Evolutionary conservation across 164 flowering plant genomes (phyloP), one percentile per base, ranked within the genome.

Genomic region (Tinospora cordifolia): DNA sequence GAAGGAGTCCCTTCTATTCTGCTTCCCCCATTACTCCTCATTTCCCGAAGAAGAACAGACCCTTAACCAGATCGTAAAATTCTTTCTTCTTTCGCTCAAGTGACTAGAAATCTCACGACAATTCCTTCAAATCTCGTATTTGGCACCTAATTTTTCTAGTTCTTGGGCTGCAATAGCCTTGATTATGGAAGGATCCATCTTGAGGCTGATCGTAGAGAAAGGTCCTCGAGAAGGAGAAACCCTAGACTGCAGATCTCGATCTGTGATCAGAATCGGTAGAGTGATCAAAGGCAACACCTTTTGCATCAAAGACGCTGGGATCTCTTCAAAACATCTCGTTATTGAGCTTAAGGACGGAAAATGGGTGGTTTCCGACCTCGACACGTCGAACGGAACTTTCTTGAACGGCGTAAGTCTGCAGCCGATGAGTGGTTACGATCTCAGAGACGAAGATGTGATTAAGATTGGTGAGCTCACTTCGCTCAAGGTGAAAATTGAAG

Each of bases 141-240:
- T 30, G 36, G 36, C 36, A 2, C 36, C 36, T 30, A 2, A 30
- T 30, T 30, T 30, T 30, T 30, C 36, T 4, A 30, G 36, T 30
- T 30, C 36, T 30, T 1, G 36, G 36, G 36, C 4, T 30, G 4
- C 36, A 30, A 30, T 30, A 1, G 36, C 4, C 36, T 30, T 15
- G n/a, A 8, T 24, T 38, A 74, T 74, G 76, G 70, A 59, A 8
- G 66, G 47, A 12, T 67, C 87, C 17, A 17, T 72, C 22, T 77
- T 90, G 70, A 79, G 74, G 74, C 83, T 91, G 54, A 62, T 64
- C 9, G 67, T 91, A 14, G 69, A 80, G 54, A 75, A 84, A 65
- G 97, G 94, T 13, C 97, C 93, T 11, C 75, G 82, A 21, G 74
- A 77, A 34, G 94, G 93, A 39, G 87, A 87, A 71, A 78, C 84